A percentile compares a stretch with the other conserved stretches of the same genome.
Conservation (phyloP, 768 basidiomycete genomes). For the Psilocybe cyanescens region DNA sequence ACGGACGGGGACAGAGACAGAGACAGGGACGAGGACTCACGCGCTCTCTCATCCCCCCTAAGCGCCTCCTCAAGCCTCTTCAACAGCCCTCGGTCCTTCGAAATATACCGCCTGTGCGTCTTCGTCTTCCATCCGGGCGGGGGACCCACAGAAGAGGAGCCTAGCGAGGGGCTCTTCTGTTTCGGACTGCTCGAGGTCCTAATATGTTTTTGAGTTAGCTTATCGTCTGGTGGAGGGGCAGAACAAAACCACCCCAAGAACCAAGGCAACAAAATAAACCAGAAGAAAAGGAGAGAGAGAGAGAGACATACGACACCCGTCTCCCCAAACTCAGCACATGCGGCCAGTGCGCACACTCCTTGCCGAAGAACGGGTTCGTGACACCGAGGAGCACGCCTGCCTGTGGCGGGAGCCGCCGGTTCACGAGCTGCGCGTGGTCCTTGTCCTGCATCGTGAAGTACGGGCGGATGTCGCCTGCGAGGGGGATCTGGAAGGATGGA, state of each 20-base stretch:
- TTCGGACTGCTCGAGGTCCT: constrained; percentile 17
- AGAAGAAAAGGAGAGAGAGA: not conserved
- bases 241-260: too few species aligned
- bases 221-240: not conserved
- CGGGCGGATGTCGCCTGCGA: constrained; percentile 85
- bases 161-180: constrained; percentile 28
- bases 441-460: constrained; percentile 97
- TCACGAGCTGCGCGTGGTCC: constrained; percentile 78
- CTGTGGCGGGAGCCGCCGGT: constrained; percentile 79
- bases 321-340: constrained; percentile 76
- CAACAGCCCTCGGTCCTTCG: constrained; percentile 79
- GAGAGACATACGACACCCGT: constrained; percentile 42
- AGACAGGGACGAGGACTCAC: constrained; percentile 41
- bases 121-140: constrained; percentile 76
- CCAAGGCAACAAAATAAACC: not conserved
- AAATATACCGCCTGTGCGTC: constrained; percentile 82
- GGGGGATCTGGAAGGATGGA: constrained; percentile 63
- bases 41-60: constrained; percentile 46
- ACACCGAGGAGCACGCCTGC: constrained; percentile 80
- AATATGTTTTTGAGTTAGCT: not conserved
- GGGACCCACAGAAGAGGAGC: constrained; percentile 49
- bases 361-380: constrained; percentile 88
- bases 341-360: constrained; percentile 83
- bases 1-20: not conserved
- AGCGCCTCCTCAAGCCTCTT: constrained; percentile 72